Conservation (phyloP, 148 eudicot genomes). For the Vaccinium myrtillus region DNA sequence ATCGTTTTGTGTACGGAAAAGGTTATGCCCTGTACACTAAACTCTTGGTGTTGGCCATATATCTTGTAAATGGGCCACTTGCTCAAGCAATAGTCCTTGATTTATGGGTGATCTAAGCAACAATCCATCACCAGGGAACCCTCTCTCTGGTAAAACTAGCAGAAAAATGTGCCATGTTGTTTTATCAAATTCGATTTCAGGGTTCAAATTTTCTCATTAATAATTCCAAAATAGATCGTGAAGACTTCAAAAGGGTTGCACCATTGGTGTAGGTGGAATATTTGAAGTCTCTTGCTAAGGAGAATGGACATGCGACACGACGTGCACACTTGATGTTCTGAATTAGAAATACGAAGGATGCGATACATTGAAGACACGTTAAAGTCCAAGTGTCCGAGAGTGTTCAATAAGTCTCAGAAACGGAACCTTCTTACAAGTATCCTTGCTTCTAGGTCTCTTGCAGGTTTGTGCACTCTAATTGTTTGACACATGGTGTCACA, state of each 20-base stretch:
- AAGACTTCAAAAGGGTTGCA: not conserved
- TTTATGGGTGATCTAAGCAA: not conserved
- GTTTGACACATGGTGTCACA: not conserved
- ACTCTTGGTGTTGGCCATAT: not conserved
- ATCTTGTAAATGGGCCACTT: not conserved
- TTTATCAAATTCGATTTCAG: not conserved
- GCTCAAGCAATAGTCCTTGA: not conserved
- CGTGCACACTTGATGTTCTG: not conserved
- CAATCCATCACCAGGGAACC: not conserved
- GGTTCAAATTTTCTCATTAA: not conserved
- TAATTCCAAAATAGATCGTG: not conserved
- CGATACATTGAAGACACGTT: not conserved
- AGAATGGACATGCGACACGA: not conserved
- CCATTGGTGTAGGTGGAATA: not conserved
- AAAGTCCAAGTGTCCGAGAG: not conserved
- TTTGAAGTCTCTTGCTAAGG: not conserved
- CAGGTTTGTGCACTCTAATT: not conserved
- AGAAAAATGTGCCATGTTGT: not conserved
- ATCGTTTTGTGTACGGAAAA: not conserved
- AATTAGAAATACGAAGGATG: not conserved
- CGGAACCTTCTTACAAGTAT: not conserved
- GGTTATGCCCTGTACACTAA: not conserved
- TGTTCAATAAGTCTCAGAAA: not conserved
- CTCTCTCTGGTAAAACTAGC: not conserved
- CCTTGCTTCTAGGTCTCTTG: slow-evolving; percentile 2